Conservation (phyloP, 140 eudicot genomes). For the Flaveria floridana region DNA sequence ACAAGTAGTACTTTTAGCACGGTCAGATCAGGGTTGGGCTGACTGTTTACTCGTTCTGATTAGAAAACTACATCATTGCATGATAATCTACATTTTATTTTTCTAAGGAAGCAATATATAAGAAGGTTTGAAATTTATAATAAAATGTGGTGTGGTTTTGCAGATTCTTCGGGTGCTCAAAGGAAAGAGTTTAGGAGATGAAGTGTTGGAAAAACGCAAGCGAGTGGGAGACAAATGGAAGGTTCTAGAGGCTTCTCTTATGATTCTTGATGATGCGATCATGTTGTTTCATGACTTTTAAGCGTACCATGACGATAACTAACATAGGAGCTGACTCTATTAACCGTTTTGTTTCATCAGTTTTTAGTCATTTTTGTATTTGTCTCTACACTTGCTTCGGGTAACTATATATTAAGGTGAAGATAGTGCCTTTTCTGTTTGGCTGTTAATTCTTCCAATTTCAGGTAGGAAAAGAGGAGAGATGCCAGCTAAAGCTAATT, state of each 20-base stretch:
- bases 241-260: slow-evolving; percentile 61
- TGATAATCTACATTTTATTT: background rate
- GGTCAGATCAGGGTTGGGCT: background rate
- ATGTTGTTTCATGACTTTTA: slow-evolving; percentile 73
- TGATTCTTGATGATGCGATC: slow-evolving; percentile 84
- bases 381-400: background rate
- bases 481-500: too few relatives aligned
- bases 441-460: too few relatives aligned
- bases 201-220: slow-evolving; percentile 35
- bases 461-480: too few relatives aligned
- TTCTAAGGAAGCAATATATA: too few relatives aligned
- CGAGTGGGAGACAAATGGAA: slow-evolving; percentile 35
- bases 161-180: slow-evolving; percentile 56
- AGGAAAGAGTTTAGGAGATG: slow-evolving; percentile 52
- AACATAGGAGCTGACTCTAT: background rate
- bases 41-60: background rate
- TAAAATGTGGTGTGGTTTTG: background rate
- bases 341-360: background rate
- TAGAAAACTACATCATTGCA: background rate
- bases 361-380: background rate
- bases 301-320: background rate
- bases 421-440: too few relatives aligned
- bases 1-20: background rate
- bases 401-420: too few relatives aligned
- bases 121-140: too few relatives aligned